Evolutionary conservation across 2,329 filamentous ascomycete species (phyloP).

Genomic region (Colletotrichum eleusines): DNA sequence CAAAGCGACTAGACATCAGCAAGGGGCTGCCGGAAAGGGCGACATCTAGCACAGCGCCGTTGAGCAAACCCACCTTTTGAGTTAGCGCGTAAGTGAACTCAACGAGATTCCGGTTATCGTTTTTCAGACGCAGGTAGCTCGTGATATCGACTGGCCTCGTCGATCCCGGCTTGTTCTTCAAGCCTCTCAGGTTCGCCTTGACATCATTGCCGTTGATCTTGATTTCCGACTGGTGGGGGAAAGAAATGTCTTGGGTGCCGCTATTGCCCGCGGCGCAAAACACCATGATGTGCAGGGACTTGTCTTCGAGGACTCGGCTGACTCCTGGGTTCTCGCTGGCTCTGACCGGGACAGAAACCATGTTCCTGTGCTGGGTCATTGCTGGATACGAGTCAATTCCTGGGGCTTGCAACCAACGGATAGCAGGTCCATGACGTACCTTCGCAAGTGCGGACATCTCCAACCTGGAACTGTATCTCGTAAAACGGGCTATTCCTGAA

Average conservation of each 20-base stretch:
- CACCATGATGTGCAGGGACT: slow-evolving; percentile 79
- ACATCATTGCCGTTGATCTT: slow-evolving; percentile 90
- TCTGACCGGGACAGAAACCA: slow-evolving; percentile 59
- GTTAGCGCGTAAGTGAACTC: slow-evolving; percentile 94
- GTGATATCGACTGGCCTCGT: slow-evolving; percentile 96
- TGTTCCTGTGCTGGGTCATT: slow-evolving; percentile 67
- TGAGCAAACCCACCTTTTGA: slow-evolving; percentile 73
- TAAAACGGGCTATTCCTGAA: slow-evolving; percentile 90
- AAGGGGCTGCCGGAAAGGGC: slow-evolving; percentile 20
- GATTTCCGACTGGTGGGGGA: slow-evolving; percentile 92
- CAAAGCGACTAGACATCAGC: slow-evolving; percentile 33
- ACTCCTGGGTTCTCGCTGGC: slow-evolving; percentile 65
- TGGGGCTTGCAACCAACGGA: slow-evolving; percentile 19
- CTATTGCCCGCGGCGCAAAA: slow-evolving; percentile 80
- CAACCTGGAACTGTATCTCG: slow-evolving; percentile 73
- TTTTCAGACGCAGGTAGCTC: slow-evolving; percentile 75
- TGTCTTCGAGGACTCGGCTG: slow-evolving; percentile 68
- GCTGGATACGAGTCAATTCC: slow-evolving; percentile 56
- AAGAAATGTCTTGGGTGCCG: slow-evolving; percentile 81
- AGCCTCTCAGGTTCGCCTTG: slow-evolving; percentile 90
- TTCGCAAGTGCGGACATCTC: slow-evolving; percentile 76
- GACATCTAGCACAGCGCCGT: slow-evolving; percentile 32
- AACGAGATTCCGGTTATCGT: slow-evolving; percentile 75
- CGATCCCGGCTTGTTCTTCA: slow-evolving; percentile 96
- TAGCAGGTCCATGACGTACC: slow-evolving; percentile 62